A percentile compares a stretch with the other conserved stretches of the same genome.
phyloP scores from a whole-genome alignment of 495 filamentous ascomycete genomes.

The Rhizodiscina lignyota region DNA sequence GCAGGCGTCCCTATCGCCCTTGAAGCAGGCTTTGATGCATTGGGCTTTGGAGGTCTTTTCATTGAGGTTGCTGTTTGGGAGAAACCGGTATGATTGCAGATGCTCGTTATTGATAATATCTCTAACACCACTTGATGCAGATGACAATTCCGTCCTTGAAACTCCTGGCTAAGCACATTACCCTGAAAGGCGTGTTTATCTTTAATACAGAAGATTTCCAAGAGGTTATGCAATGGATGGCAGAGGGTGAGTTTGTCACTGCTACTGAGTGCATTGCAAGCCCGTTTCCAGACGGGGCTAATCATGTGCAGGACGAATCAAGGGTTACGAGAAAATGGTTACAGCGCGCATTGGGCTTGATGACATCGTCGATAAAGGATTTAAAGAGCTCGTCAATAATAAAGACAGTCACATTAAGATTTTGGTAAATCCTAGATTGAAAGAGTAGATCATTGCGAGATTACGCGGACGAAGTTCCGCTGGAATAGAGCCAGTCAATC shows the following conservation, averaged over 20 bases:
- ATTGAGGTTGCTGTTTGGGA: neutral
- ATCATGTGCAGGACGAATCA: too few species aligned
- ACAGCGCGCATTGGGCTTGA: neutral
- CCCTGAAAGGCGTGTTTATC: neutral
- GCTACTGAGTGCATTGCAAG: too few species aligned
- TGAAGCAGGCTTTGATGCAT: neutral
- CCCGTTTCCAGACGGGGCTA: too few species aligned
- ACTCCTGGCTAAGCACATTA: neutral
- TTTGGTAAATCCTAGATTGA: too few species aligned
- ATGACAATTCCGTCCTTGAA: neutral
- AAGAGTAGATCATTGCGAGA: too few species aligned
- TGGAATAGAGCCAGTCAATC: too few species aligned
- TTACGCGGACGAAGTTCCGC: too few species aligned
- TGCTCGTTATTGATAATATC: neutral
- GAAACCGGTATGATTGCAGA: neutral
- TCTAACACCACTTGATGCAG: neutral
- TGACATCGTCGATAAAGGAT: neutral
- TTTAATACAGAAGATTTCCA: neutral
- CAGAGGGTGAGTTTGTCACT: neutral
- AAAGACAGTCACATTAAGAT: neutral
- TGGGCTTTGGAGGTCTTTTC: neutral
- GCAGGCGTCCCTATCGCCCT: neutral
- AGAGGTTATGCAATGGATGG: neutral
- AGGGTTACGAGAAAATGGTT: neutral
- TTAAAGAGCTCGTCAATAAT: neutral